Evolutionary conservation across 768 basidiomycete genomes (phyloP), one percentile per base, ranked within the genome.

Genomic region (Boletus subcaerulescens): DNA sequence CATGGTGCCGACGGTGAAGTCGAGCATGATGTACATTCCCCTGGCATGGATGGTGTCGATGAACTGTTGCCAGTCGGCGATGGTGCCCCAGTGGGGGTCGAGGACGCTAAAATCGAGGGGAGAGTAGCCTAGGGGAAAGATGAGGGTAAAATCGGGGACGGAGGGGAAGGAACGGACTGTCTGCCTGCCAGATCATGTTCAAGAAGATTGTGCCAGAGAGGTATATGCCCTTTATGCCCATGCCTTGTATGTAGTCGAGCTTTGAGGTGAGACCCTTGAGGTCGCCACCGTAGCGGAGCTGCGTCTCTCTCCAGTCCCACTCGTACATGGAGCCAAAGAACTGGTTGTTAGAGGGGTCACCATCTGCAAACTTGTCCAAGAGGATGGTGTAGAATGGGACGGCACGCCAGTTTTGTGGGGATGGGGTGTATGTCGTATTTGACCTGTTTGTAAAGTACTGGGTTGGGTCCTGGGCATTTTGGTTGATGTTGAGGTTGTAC

Each of bases 101-200:
- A 94, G 73, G 7, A 95, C 84, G 46, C 84, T 85, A 62, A 96
- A 93, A 69, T 97, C 94, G 56, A 97, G 79, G 5, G 93, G 91
- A 24, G 94, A 97, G 69, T 96, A 97, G 72, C 93, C 93, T 63
- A 7, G 1, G 9, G 42, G 44, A 45, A 11, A 36, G 45, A 29
- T 52, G 53, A 59, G 7, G 26, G 49, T 29, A 38, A 39, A 42
- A 39, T 29, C 7, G 3, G 12, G 12, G 32, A 14, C 1, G 41
- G 50, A 13, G 42, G 36, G 35, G 18, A 35, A 26, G 47, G 41
- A 26, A 82, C 92, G 67, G 50, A 94, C 93, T 93, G 80, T 96
- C 93, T 4, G 92, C 89, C 67, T 94, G 88, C 93, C 93, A 96
- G n/a, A 92, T 73, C 93, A 94, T 94, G 79, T 96, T 96, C 57